phyloP scores from a whole-genome alignment of 306 rosid species.

The Echinosophora koreensis region DNA sequence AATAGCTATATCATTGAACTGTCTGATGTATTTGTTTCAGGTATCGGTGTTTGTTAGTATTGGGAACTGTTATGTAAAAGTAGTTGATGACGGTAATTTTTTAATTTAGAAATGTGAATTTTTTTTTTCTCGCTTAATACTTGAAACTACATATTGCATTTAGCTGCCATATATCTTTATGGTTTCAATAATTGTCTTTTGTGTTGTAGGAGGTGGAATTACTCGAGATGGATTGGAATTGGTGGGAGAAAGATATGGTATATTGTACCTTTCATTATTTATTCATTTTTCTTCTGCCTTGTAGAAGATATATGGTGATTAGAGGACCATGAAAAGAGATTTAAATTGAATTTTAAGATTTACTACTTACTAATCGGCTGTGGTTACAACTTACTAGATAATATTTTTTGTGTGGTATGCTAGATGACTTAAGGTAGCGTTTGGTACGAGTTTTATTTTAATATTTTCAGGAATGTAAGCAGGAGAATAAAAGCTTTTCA shows the following conservation, averaged over 20 bases:
- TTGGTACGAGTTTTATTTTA: too few relatives aligned
- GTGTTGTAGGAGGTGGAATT: slow-evolving; percentile 77
- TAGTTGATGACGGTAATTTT: slow-evolving; percentile 76
- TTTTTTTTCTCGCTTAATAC: slow-evolving; percentile 31
- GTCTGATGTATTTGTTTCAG: slow-evolving; percentile 53
- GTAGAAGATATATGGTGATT: slow-evolving; percentile 13
- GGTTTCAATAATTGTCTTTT: slow-evolving; percentile 41
- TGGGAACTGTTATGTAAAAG: slow-evolving; percentile 73
- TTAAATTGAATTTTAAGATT: slow-evolving; percentile 28
- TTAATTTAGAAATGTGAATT: background rate
- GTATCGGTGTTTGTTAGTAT: slow-evolving; percentile 68
- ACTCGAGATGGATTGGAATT: slow-evolving; percentile 82
- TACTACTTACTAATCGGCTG: background rate
- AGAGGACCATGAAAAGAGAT: background rate
- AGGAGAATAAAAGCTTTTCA: too few relatives aligned
- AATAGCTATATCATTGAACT: slow-evolving; percentile 29
- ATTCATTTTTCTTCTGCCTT: background rate
- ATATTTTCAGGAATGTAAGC: too few relatives aligned
- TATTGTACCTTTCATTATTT: slow-evolving; percentile 12
- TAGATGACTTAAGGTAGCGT: background rate
- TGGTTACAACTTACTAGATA: slow-evolving; percentile 3
- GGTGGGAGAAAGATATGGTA: slow-evolving; percentile 93
- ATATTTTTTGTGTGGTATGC: slow-evolving; percentile 14
- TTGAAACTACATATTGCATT: background rate
- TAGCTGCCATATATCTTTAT: background rate